Conservation (phyloP, 306 rosid species). For the Albizia julibrissin region DNA sequence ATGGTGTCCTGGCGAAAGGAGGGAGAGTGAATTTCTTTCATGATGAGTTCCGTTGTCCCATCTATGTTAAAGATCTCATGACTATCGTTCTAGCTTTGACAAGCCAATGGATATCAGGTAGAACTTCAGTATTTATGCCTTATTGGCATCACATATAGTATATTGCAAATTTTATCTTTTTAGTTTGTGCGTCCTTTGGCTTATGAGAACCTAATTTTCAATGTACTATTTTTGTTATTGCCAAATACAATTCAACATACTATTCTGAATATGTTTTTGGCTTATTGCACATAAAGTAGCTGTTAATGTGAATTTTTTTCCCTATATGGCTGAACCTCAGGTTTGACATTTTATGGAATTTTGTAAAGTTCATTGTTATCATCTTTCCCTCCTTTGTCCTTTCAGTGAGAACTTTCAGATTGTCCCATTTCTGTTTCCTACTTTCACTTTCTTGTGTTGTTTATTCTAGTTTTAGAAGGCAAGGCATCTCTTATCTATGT, state of each 20-base stretch:
- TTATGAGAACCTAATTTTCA: neutral
- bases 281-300: neutral
- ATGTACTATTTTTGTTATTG: constrained; percentile 9
- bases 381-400: neutral
- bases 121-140: constrained; percentile 19
- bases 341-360: constrained; percentile 6
- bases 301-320: neutral
- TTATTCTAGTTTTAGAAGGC: constrained; percentile 13
- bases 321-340: neutral
- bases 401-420: constrained; percentile 4
- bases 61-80: constrained; percentile 81
- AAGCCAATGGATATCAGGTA: constrained; percentile 77
- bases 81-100: constrained; percentile 58
- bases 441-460: constrained; percentile 24
- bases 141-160: neutral
- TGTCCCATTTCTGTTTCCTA: neutral
- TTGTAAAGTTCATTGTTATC: neutral
- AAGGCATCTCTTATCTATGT: constrained; percentile 25
- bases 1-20: constrained; percentile 70
- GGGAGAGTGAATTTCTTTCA: constrained; percentile 63
- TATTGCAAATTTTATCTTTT: neutral
- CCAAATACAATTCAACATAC: neutral
- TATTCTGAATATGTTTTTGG: constrained; percentile 6
- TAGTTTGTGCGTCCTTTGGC: neutral
- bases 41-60: constrained; percentile 89